phyloP scores from a whole-genome alignment of 2,329 filamentous ascomycete species.

The Colletotrichum tofieldiae region DNA sequence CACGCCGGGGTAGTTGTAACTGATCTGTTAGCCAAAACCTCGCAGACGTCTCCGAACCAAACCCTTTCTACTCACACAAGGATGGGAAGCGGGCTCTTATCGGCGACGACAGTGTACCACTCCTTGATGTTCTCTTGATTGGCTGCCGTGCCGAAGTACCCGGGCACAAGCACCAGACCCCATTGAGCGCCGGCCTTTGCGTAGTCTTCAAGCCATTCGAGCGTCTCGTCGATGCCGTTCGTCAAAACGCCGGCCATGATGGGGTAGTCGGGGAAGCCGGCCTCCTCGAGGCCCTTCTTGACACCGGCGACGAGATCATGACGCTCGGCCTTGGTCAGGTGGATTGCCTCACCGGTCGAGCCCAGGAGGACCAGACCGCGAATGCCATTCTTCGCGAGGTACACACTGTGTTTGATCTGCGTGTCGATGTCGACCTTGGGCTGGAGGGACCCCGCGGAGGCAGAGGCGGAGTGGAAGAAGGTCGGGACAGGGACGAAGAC shows the following conservation, averaged over 20 bases:
- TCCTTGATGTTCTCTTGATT: conserved; percentile 72
- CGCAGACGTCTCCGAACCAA: neutral
- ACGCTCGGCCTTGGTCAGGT: conserved; percentile 71
- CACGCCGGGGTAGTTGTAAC: conserved; percentile 74
- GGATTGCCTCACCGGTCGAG: conserved; percentile 75
- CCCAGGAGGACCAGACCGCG: conserved; percentile 74
- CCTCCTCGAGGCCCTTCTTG: conserved; percentile 67
- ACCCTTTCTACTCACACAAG: conserved; percentile 65
- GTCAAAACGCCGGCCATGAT: conserved; percentile 68
- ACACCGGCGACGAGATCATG: conserved; percentile 68
- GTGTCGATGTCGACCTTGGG: conserved; percentile 71
- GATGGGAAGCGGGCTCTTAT: conserved; percentile 72
- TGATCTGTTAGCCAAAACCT: conserved; percentile 44
- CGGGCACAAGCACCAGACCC: conserved; percentile 75
- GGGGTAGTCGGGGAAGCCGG: conserved; percentile 71
- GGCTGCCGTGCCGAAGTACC: conserved; percentile 74
- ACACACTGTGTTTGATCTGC: conserved; percentile 71
- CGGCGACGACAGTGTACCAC: conserved; percentile 75
- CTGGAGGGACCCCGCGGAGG: conserved; percentile 59
- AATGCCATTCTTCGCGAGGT: conserved; percentile 73
- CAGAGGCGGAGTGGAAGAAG: conserved; percentile 66
- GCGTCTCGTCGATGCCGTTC: conserved; percentile 68
- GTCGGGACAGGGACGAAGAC: conserved; percentile 74
- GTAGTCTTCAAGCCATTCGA: conserved; percentile 70
- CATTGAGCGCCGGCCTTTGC: conserved; percentile 72